Base-by-base conservation (phyloP, 495 filamentous ascomycete genomes). In the Penicillium bovifimosum region DNA sequence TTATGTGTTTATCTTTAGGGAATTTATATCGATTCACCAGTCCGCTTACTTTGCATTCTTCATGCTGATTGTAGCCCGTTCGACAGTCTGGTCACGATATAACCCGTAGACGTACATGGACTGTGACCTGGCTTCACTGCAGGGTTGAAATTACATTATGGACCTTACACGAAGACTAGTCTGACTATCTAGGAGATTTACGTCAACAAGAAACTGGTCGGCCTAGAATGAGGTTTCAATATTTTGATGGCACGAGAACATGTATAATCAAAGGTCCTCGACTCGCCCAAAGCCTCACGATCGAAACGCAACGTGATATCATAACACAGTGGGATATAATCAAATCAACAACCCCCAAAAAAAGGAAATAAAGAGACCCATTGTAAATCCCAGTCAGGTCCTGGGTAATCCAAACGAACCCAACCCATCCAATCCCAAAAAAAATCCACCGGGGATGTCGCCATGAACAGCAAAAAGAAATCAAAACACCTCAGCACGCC, bases 241-340 rank as follows among this genome's bases (percentile, higher is more conserved):
- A 50, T 54, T 48, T 52, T 42, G 45, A 33, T 41, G 5, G 34
- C 18, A 28, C 36, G 24, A 46, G 46, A 44, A 41, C 39, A 49
- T 41, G 36, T 52, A 28, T 54, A 45, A 43, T 44, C n/a, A 40
- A 44, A 47, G 14, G 9, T 43, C 34, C 20, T 47, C 18, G 11
- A 4, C n/a, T 26, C 29, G 9, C 16, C 13, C 16, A 16, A 47
- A 45, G 50, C 53, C 45, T 45, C 55, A 50, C 47, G 47, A 60
- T 52, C 47, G 17, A 48, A 54, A 47, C 53, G 54, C 52, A 57
- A 50, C 63, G 53, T 64, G 47, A 59, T 54, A 62, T 62, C 65
- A 68, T 70, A 60, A 62, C 56, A 62, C 51, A 47, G 58, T 60
- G 56, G 59, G 55, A 65, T 66, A 71, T 67, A 70, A 69, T 16